A percentile compares a stretch with the other conserved stretches of the same genome.
Conservation (phyloP, 305 asterid genomes). For the Rubia tinctorum region DNA sequence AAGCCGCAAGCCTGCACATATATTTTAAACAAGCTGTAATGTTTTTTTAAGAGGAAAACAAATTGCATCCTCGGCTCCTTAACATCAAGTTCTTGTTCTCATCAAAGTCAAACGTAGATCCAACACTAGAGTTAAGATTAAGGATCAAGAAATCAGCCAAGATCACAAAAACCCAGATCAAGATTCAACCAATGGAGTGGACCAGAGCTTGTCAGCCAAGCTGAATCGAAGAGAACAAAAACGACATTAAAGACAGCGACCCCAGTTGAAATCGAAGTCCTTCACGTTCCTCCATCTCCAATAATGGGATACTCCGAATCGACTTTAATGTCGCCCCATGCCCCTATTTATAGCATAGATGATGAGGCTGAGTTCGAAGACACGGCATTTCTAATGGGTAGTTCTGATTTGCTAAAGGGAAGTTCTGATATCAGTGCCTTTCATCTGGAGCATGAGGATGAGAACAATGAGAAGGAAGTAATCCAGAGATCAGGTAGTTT, state of each 20-base stretch:
- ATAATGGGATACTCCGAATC: neutral
- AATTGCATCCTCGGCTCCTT: neutral
- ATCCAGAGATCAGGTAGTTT: conserved; percentile 18
- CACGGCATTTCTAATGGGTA: conserved; percentile 14
- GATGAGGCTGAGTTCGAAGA: neutral
- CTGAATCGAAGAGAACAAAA: neutral
- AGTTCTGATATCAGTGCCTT: neutral
- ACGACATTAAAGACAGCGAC: neutral
- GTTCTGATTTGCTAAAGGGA: neutral
- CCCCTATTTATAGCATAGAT: neutral
- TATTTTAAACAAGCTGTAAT: neutral
- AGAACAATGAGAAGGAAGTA: neutral
- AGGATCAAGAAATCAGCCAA: neutral
- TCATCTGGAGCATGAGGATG: neutral
- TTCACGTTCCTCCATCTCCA: conserved; percentile 3
- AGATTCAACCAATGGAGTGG: neutral
- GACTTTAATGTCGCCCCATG: neutral
- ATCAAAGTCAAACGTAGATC: neutral
- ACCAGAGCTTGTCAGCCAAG: neutral
- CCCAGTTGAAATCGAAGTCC: neutral
- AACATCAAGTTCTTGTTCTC: neutral
- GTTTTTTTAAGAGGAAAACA: neutral
- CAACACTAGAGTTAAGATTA: neutral
- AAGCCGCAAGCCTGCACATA: neutral
- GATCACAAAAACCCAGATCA: too few species aligned